Percentiles rank a stretch among this genome's conserved stretches.
phyloP scores from a whole-genome alignment of 1,139 yeast genomes.

The Nadsonia starkeyi-henricii region DNA sequence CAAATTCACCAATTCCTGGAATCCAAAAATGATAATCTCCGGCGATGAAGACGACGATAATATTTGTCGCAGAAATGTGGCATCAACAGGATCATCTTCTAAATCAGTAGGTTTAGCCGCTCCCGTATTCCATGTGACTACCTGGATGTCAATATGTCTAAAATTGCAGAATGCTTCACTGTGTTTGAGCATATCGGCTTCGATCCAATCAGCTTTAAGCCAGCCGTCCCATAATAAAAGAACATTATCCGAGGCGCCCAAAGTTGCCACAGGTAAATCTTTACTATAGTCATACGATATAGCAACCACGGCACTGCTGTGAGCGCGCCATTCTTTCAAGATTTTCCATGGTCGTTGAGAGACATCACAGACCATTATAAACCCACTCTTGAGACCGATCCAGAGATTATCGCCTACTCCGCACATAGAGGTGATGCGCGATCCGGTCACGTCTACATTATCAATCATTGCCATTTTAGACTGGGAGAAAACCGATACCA shows the following conservation, averaged over 20 bases:
- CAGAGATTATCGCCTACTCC: conserved; percentile 24
- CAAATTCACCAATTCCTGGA: conserved; percentile 85
- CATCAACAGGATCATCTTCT: conserved; percentile 13
- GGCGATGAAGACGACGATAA: conserved; percentile 24
- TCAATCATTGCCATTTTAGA: conserved; percentile 18
- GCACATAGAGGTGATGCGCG: conserved; percentile 21
- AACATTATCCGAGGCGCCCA: conserved; percentile 12
- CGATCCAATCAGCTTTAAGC: conserved; percentile 25
- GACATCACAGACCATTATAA: conserved; percentile 24
- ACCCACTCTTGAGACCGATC: conserved; percentile 29
- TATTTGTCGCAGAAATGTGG: conserved; percentile 12
- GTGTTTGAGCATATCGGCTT: conserved; percentile 19
- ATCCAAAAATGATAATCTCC: conserved; percentile 73
- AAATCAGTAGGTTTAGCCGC: conserved; percentile 26
- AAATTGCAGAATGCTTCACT: conserved; percentile 20
- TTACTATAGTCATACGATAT: conserved; percentile 11
- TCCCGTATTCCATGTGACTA: conserved; percentile 32
- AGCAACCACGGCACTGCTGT: conserved; percentile 18
- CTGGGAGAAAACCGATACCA: conserved; percentile 23
- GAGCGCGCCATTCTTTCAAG: conserved; percentile 28
- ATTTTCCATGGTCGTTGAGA: conserved; percentile 23
- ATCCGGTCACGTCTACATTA: conserved; percentile 22
- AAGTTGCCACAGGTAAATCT: conserved; percentile 12
- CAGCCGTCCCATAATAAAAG: conserved; percentile 26
- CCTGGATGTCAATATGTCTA: conserved; percentile 17